Evolutionary conservation across 768 basidiomycete species (phyloP).

Genomic region (Ephemerocybe angulata): DNA sequence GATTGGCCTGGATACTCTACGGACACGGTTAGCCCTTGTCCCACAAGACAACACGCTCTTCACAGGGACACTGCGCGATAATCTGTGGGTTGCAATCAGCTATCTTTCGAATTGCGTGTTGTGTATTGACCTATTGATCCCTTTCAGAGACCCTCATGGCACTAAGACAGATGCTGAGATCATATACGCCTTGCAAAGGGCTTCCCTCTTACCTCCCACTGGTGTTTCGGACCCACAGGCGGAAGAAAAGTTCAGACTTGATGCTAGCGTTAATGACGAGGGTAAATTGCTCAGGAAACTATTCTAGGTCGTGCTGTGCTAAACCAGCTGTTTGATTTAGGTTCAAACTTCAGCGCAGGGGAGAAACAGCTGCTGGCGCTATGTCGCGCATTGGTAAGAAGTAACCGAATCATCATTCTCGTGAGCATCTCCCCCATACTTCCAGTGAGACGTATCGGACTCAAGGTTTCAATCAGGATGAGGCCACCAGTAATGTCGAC

Average conservation of each 20-base stretch:
- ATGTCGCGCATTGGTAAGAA: conserved; percentile 57
- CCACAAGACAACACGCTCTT: conserved; percentile 63
- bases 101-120: conserved; percentile 14
- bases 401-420: conserved; percentile 54
- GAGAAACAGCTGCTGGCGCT: conserved; percentile 55
- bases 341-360: conserved; percentile 59
- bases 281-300: conserved; percentile 29
- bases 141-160: conserved; percentile 48
- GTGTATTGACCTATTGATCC: background rate
- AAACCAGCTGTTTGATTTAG: conserved; percentile 21
- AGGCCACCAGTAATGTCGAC: conserved; percentile 61
- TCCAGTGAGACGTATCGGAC: background rate
- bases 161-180: conserved; percentile 54
- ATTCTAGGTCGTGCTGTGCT: background rate
- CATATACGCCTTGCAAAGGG: conserved; percentile 54
- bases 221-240: conserved; percentile 40
- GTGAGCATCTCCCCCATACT: background rate
- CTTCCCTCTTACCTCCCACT: conserved; percentile 52
- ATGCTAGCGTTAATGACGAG: conserved; percentile 58
- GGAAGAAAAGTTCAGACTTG: conserved; percentile 64
- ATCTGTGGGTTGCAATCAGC: conserved; percentile 31
- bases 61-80: conserved; percentile 41
- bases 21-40: conserved; percentile 58
- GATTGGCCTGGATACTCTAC: conserved; percentile 51
- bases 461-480: conserved; percentile 41